phyloP scores from a whole-genome alignment of 768 basidiomycete species.

The Suillus fuscotomentosus region DNA sequence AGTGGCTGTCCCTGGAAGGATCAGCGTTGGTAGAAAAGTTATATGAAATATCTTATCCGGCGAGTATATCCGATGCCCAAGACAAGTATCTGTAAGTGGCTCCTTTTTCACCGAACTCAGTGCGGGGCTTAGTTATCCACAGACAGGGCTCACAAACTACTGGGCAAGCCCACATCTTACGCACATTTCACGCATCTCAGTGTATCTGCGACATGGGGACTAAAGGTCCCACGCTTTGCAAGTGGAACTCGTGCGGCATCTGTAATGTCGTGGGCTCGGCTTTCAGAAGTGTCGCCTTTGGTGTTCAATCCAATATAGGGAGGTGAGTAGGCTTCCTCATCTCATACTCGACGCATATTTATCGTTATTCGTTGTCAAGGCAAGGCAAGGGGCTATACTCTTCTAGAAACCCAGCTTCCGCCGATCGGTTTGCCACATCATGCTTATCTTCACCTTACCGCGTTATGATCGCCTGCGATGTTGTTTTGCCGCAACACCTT shows the following conservation, averaged over 20 bases:
- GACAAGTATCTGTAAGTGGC: constrained; percentile 46
- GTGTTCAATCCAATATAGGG: constrained; percentile 48
- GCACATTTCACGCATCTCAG: constrained; percentile 62
- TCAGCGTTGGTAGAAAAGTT: constrained; percentile 47
- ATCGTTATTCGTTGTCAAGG: constrained; percentile 28
- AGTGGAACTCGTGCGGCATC: constrained; percentile 63
- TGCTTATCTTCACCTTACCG: constrained; percentile 67
- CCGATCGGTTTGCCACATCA: constrained; percentile 62
- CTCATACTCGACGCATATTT: background rate
- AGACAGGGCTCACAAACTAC: constrained; percentile 35
- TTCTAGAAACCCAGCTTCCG: constrained; percentile 55
- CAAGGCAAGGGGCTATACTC: constrained; percentile 66
- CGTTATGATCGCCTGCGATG: constrained; percentile 62
- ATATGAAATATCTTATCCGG: constrained; percentile 46
- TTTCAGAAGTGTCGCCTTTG: constrained; percentile 59
- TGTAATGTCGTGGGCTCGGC: constrained; percentile 57
- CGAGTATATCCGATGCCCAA: constrained; percentile 34
- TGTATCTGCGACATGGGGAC: constrained; percentile 69
- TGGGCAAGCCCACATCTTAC: constrained; percentile 42
- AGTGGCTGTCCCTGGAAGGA: constrained; percentile 1
- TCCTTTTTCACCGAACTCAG: constrained; percentile 7
- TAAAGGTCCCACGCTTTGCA: constrained; percentile 49
- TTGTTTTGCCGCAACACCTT: constrained; percentile 35
- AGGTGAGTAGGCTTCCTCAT: constrained; percentile 37
- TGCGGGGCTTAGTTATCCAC: background rate